Conservation (phyloP, 176 grass and related monocot species). For the Melocanna baccifera region DNA sequence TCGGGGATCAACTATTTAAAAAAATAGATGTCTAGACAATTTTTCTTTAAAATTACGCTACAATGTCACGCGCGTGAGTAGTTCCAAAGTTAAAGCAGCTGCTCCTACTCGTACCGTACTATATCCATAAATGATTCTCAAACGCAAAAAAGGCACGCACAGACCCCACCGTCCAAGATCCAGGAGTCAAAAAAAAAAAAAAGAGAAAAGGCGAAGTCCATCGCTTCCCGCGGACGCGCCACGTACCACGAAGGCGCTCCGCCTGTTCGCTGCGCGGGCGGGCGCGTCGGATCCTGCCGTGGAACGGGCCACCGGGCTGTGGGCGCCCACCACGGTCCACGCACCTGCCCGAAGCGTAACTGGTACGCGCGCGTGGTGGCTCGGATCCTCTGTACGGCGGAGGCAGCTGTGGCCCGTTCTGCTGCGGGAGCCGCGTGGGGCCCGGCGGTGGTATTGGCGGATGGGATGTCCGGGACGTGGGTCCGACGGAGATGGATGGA, state of each 20-base stretch:
- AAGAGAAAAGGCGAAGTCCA: too few species aligned
- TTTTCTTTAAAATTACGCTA: too few species aligned
- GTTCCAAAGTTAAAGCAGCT: neutral
- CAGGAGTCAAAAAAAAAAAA: neutral
- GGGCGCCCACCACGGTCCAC: neutral
- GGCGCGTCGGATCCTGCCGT: conserved; percentile 21
- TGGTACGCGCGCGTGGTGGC: conserved; percentile 34
- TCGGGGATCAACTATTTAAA: too few species aligned
- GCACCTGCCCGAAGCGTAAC: conserved; percentile 36
- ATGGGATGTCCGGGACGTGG: neutral
- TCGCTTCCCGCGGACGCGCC: neutral
- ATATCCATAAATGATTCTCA: neutral
- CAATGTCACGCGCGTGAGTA: too few species aligned
- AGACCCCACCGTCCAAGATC: neutral
- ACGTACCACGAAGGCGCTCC: neutral
- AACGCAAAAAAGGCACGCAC: neutral
- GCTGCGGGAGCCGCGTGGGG: neutral
- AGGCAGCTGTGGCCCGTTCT: neutral
- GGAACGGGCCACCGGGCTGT: neutral
- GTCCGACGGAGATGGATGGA: neutral
- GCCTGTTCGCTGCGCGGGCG: neutral
- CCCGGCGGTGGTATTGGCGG: neutral
- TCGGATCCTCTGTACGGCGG: conserved; percentile 36
- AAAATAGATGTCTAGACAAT: too few species aligned
- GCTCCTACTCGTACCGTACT: neutral